Evolutionary conservation across 106 monocot genomes (phyloP).

Genomic region (Dendrobium chrysotoxum): DNA sequence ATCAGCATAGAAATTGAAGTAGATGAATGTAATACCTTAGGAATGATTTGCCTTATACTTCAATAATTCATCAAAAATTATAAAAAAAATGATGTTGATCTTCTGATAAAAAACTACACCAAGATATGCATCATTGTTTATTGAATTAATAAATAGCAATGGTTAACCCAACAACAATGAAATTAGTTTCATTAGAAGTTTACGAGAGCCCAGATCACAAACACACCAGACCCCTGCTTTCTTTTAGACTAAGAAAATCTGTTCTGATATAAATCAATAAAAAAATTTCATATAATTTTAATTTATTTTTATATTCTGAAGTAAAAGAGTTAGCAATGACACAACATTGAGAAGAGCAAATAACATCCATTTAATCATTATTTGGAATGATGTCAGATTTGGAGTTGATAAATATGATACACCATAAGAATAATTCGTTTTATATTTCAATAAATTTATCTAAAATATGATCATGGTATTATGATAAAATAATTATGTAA

Average conservation of each 20-base stretch:
- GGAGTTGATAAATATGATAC: neutral
- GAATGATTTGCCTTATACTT: no score
- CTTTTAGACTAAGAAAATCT: slow-evolving; percentile 13
- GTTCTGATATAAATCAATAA: neutral
- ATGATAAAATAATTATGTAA: no score
- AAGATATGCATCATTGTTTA: slow-evolving; percentile 13
- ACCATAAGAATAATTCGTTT: no score
- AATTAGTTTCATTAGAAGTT: slow-evolving; percentile 28
- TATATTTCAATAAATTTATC: no score
- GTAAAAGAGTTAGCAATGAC: no score
- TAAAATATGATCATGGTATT: no score
- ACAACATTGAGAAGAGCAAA: neutral
- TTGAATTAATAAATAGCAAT: slow-evolving; percentile 21
- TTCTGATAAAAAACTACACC: no score
- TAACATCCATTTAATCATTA: neutral
- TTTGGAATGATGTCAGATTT: neutral
- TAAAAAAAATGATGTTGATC: no score
- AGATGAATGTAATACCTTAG: no score
- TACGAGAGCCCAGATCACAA: slow-evolving; percentile 16
- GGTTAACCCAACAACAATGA: slow-evolving; percentile 43
- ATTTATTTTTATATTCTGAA: no score
- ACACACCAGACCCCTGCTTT: slow-evolving; percentile 31
- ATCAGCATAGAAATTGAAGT: no score
- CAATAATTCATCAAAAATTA: no score
- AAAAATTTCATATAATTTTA: neutral